A percentile compares a stretch with the other conserved stretches of the same genome.
Evolutionary conservation across 352 stramenopile species (phyloP).

Genomic region (Peronosclerospora sorghi): DNA sequence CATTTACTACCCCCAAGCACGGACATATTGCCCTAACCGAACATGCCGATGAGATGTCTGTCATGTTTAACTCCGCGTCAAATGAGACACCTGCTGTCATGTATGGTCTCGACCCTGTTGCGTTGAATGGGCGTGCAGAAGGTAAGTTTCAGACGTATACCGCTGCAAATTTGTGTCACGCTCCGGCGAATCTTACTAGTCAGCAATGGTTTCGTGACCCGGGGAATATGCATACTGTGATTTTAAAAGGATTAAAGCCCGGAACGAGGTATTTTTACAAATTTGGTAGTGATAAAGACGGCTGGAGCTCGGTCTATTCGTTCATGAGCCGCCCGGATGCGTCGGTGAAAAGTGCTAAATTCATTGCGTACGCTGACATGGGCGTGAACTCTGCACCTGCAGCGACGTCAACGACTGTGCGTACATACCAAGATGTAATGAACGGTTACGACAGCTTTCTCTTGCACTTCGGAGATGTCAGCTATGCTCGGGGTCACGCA

Average conservation of each 20-base stretch:
- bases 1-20: constrained; percentile 48
- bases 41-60: constrained; percentile 48
- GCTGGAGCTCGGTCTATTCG: constrained; percentile 56
- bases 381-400: constrained; percentile 48
- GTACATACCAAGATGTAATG: constrained; percentile 50
- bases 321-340: constrained; percentile 36
- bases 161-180: constrained; percentile 51
- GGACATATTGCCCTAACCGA: constrained; percentile 58
- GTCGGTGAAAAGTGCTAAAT: constrained; percentile 41
- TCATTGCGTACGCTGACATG: constrained; percentile 80
- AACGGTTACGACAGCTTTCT: constrained; percentile 62
- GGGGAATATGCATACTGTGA: constrained; percentile 71
- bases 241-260: constrained; percentile 32
- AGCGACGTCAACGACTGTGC: constrained; percentile 46
- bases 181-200: constrained; percentile 42
- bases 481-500: constrained; percentile 47
- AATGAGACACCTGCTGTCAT: constrained; percentile 34
- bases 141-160: constrained; percentile 54
- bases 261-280: constrained; percentile 61
- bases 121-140: constrained; percentile 15
- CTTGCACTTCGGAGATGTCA: constrained; percentile 69
- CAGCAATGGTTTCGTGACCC: constrained; percentile 69
- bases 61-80: constrained; percentile 73
- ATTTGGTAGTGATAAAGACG: constrained; percentile 66
- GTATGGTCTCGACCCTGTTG: constrained; percentile 24